Conservation (phyloP, 768 basidiomycete species). For the Auricularia sp. region DNA sequence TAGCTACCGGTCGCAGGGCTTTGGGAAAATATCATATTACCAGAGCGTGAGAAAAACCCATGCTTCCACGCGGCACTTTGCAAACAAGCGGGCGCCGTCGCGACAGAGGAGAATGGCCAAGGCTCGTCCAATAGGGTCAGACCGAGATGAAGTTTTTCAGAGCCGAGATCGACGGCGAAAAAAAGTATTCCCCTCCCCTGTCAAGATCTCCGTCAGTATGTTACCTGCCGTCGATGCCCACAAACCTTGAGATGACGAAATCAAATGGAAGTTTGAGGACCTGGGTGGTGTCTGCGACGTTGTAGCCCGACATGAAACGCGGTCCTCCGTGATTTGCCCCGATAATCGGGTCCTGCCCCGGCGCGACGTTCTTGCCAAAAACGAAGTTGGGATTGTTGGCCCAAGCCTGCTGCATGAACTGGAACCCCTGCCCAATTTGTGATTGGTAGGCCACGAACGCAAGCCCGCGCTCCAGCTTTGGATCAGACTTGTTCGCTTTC, state of each 20-base stretch:
- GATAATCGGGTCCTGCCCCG: slow-evolving; percentile 41
- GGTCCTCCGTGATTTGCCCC: slow-evolving; percentile 17
- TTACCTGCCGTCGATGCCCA: not conserved
- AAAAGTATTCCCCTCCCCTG: slow-evolving; percentile 6
- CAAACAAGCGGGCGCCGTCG: no score
- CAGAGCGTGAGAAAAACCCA: no score
- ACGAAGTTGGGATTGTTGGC: slow-evolving; percentile 1
- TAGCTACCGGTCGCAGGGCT: no score
- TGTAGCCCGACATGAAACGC: slow-evolving; percentile 7
- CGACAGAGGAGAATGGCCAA: no score
- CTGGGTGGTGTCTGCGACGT: not conserved
- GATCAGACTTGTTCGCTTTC: not conserved
- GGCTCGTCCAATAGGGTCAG: not conserved
- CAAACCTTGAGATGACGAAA: slow-evolving; percentile 3
- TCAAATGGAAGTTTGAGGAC: not conserved
- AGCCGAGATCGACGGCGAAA: slow-evolving; percentile 6
- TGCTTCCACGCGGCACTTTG: no score
- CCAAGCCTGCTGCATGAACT: slow-evolving; percentile 11
- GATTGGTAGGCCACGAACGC: slow-evolving; percentile 25
- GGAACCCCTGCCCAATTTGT: not conserved
- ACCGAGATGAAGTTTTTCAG: slow-evolving; percentile 6
- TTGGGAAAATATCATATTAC: no score
- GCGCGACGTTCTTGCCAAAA: slow-evolving; percentile 9
- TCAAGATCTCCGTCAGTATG: no score
- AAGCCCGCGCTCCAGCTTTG: slow-evolving; percentile 38